Evolutionary conservation across 1,284 basidiomycete species (phyloP).

Genomic region (Ceratobasidium sp.): DNA sequence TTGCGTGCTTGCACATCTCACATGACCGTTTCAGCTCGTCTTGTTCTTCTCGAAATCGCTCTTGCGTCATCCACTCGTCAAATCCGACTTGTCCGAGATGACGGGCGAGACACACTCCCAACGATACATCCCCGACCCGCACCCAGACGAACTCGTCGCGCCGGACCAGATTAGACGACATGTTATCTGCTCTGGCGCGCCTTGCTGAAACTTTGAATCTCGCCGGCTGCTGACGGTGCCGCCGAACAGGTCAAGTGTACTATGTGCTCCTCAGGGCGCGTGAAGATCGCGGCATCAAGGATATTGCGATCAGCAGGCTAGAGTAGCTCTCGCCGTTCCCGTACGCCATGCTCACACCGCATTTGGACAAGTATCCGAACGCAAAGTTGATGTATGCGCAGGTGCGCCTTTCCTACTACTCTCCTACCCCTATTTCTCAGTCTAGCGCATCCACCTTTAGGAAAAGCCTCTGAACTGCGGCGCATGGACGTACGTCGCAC

Average conservation of each 20-base stretch:
- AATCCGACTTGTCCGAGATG: slow-evolving; percentile 91
- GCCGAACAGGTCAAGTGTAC: slow-evolving; percentile 89
- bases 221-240: neutral
- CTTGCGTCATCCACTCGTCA: slow-evolving; percentile 92
- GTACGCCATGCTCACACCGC: slow-evolving; percentile 89
- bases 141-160: slow-evolving; percentile 76
- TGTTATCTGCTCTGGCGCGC: slow-evolving; percentile 84
- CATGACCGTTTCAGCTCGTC: slow-evolving; percentile 70
- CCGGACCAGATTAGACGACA: slow-evolving; percentile 93
- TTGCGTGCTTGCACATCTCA: slow-evolving; percentile 22
- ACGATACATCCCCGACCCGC: slow-evolving; percentile 90
- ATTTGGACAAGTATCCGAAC: slow-evolving; percentile 96
- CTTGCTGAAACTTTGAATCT: too few species aligned
- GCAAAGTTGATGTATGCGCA: slow-evolving; percentile 91
- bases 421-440: neutral
- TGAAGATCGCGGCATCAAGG: slow-evolving; percentile 88
- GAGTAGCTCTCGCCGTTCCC: slow-evolving; percentile 98
- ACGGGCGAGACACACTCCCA: slow-evolving; percentile 90
- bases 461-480: slow-evolving; percentile 95
- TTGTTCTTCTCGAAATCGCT: slow-evolving; percentile 97
- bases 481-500: slow-evolving; percentile 93
- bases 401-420: slow-evolving; percentile 57
- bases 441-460: slow-evolving; percentile 54
- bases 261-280: slow-evolving; percentile 89
- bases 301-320: slow-evolving; percentile 93